Percentiles rank a stretch among this genome's conserved stretches.
phyloP scores from a whole-genome alignment of 2,329 filamentous ascomycete species.

The Fusarium anthophilum region DNA sequence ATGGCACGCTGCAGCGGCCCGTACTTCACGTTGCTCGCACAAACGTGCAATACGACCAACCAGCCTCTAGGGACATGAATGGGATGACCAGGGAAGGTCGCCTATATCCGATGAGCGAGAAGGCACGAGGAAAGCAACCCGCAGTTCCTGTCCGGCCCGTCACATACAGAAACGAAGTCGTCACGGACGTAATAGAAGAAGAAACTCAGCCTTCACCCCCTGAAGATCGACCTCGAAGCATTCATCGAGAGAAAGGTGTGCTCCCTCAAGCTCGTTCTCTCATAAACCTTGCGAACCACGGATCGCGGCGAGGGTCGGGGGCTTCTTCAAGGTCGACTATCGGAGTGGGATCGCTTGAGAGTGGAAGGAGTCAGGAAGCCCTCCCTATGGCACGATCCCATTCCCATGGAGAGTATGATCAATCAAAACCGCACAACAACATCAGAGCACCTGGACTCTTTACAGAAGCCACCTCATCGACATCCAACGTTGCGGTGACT shows the following conservation, averaged over 20 bases:
- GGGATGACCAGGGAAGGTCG: slow-evolving; percentile 9
- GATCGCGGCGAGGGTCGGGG: slow-evolving; percentile 33
- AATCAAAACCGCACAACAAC: slow-evolving; percentile 21
- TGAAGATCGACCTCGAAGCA: slow-evolving; percentile 16
- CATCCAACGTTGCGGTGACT: slow-evolving; percentile 53
- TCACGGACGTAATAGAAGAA: slow-evolving; percentile 10
- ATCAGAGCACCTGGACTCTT: slow-evolving; percentile 44
- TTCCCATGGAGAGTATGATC: slow-evolving; percentile 45
- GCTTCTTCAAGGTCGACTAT: slow-evolving; percentile 37
- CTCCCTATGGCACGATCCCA: slow-evolving; percentile 47
- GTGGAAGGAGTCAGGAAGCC: slow-evolving; percentile 23
- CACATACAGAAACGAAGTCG: slow-evolving; percentile 22
- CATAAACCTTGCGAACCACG: slow-evolving; percentile 35
- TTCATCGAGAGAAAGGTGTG: slow-evolving; percentile 17
- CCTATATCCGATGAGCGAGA: slow-evolving; percentile 50
- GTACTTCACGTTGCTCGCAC: slow-evolving; percentile 44
- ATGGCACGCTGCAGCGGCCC: slow-evolving; percentile 38
- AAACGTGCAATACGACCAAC: slow-evolving; percentile 6
- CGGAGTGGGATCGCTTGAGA: slow-evolving; percentile 37
- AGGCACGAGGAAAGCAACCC: slow-evolving; percentile 61
- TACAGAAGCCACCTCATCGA: slow-evolving; percentile 50
- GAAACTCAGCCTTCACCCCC: slow-evolving; percentile 2
- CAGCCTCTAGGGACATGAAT: slow-evolving; percentile 1
- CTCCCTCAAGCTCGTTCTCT: slow-evolving; percentile 39
- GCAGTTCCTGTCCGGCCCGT: slow-evolving; percentile 32